Conservation (phyloP, 129 eudicot species). For the Tagetes erecta region DNA sequence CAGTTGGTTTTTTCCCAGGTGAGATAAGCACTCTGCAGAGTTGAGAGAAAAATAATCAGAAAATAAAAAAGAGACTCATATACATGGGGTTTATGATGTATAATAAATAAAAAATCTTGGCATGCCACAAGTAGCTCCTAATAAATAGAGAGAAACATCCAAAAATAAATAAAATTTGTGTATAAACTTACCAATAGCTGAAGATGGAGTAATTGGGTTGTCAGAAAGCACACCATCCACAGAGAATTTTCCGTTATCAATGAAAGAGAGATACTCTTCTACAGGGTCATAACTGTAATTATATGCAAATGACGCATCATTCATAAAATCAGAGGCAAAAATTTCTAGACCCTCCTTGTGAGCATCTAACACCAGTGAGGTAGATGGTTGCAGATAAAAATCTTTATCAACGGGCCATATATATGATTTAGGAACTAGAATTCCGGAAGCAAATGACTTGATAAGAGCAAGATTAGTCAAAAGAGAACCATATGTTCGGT, state of each 20-base stretch:
- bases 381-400: slow-evolving; percentile 55
- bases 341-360: slow-evolving; percentile 69
- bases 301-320: slow-evolving; percentile 64
- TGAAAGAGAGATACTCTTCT: slow-evolving; percentile 58
- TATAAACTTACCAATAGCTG: slow-evolving; percentile 58
- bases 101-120: neutral
- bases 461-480: slow-evolving; percentile 61
- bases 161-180: neutral
- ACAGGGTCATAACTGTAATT: slow-evolving; percentile 85
- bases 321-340: slow-evolving; percentile 70
- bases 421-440: slow-evolving; percentile 81
- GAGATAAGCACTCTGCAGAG: slow-evolving; percentile 78
- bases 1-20: slow-evolving; percentile 50
- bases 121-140: neutral
- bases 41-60: slow-evolving; percentile 15
- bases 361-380: slow-evolving; percentile 77
- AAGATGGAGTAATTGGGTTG: slow-evolving; percentile 81
- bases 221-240: slow-evolving; percentile 97
- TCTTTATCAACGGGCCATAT: slow-evolving; percentile 66
- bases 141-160: slow-evolving; percentile 17
- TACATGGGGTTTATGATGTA: neutral
- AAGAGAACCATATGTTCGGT: slow-evolving; percentile 81
- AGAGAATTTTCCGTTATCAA: slow-evolving; percentile 77
- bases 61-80: neutral
- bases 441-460: slow-evolving; percentile 84